phyloP scores from a whole-genome alignment of 164 flowering plant species.

The Aristolochia californica region DNA sequence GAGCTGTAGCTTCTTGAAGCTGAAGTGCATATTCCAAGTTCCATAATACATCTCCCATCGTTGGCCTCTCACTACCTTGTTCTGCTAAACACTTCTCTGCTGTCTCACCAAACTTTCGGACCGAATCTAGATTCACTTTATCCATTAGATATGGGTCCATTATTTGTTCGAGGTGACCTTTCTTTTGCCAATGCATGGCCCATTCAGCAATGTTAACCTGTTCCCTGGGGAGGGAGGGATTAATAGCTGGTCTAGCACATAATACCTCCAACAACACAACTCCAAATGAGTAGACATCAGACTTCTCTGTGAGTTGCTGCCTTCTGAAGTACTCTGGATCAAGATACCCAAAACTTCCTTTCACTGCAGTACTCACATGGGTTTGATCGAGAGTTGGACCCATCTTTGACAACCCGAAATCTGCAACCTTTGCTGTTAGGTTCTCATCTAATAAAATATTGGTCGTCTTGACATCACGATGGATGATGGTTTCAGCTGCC shows the following conservation, averaged over 20 bases:
- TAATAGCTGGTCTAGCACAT: slow-evolving; percentile 37
- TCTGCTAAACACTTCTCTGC: slow-evolving; percentile 45
- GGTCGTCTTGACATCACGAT: slow-evolving; percentile 42
- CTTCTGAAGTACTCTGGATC: slow-evolving; percentile 47
- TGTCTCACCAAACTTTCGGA: slow-evolving; percentile 39
- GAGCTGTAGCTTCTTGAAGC: slow-evolving; percentile 32
- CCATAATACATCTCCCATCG: slow-evolving; percentile 51
- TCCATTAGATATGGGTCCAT: slow-evolving; percentile 33
- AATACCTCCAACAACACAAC: slow-evolving; percentile 39
- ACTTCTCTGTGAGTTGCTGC: slow-evolving; percentile 42
- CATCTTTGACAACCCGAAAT: slow-evolving; percentile 41
- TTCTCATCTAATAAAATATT: slow-evolving; percentile 44
- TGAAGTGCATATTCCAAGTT: slow-evolving; percentile 48
- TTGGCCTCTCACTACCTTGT: slow-evolving; percentile 33
- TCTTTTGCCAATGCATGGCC: slow-evolving; percentile 45
- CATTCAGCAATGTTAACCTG: slow-evolving; percentile 50
- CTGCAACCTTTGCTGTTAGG: slow-evolving; percentile 34
- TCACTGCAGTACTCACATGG: slow-evolving; percentile 45
- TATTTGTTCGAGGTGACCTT: slow-evolving; percentile 27
- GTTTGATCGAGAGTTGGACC: slow-evolving; percentile 44
- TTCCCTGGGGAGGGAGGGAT: slow-evolving; percentile 42
- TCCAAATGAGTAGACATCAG: slow-evolving; percentile 39
- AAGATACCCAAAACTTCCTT: slow-evolving; percentile 39
- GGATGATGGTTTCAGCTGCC: slow-evolving; percentile 37
- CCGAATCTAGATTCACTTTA: slow-evolving; percentile 20